Percentiles rank a stretch among this genome's conserved stretches.
Evolutionary conservation across 176 grass and related monocot species (phyloP).

Genomic region (Lolium perenne): DNA sequence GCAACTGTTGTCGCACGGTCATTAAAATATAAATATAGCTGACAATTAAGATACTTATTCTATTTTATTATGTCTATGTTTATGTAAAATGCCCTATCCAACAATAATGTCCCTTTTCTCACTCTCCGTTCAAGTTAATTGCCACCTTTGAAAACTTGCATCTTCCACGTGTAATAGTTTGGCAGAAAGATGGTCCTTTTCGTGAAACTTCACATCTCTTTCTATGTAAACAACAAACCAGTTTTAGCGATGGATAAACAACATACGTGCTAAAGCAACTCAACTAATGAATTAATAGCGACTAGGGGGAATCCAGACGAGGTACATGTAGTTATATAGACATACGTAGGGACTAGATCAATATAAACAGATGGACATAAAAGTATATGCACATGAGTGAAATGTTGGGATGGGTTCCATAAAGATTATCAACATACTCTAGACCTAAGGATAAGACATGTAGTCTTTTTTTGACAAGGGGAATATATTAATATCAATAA

Average conservation of each 20-base stretch:
- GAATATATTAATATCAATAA: too few species aligned
- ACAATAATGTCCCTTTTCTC: too few species aligned
- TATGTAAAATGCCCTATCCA: too few species aligned
- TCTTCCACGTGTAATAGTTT: constrained; percentile 45
- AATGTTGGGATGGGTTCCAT: neutral
- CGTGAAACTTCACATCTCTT: constrained; percentile 43
- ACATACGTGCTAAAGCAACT: neutral
- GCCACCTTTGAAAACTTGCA: neutral
- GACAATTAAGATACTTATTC: neutral
- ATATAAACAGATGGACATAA: neutral
- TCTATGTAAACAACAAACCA: constrained; percentile 27
- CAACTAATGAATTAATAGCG: constrained; percentile 24
- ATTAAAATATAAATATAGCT: neutral
- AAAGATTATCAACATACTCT: neutral
- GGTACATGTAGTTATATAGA: constrained; percentile 35
- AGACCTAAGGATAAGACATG: neutral
- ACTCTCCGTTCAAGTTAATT: neutral
- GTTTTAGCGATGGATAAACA: neutral
- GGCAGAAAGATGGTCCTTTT: constrained; percentile 48
- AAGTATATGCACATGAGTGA: neutral
- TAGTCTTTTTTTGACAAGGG: neutral
- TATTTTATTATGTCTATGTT: neutral
- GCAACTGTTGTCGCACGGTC: too few species aligned
- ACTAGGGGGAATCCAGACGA: constrained; percentile 42
- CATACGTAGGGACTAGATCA: constrained; percentile 6